Percentiles rank a stretch among this genome's conserved stretches.
These are phyloP conservation scores for Boletus rubropictus DNA, from an alignment of 768 basidiomycete species.

Conservation along the genomic window DNA sequence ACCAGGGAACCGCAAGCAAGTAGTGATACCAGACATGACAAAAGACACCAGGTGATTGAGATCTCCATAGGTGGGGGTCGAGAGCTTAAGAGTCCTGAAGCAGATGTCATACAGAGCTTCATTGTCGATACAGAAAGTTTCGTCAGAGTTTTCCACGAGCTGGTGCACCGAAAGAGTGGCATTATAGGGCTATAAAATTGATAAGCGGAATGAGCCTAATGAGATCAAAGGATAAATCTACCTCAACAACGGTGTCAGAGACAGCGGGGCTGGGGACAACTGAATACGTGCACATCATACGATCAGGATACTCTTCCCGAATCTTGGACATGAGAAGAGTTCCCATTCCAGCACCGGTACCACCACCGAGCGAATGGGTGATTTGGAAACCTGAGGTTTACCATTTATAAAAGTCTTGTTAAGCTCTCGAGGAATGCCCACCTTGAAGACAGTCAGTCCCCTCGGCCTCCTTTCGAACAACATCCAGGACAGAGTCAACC, in stretches of 20 bases:
- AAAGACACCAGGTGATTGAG: slow-evolving; percentile 97
- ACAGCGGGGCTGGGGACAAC: slow-evolving; percentile 97
- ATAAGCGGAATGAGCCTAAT: slow-evolving; percentile 1
- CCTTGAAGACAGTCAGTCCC: slow-evolving; percentile 96
- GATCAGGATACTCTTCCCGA: slow-evolving; percentile 96
- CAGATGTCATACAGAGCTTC: slow-evolving; percentile 99
- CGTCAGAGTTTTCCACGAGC: slow-evolving; percentile 98
- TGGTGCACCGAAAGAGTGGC: slow-evolving; percentile 98
- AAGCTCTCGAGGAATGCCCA: slow-evolving; percentile 31
- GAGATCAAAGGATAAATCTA: slow-evolving; percentile 23
- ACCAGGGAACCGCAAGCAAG: slow-evolving; percentile 99
- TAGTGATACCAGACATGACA: slow-evolving; percentile 98
- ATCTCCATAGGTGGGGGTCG: slow-evolving; percentile 93
- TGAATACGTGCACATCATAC: slow-evolving; percentile 99
- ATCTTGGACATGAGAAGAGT: slow-evolving; percentile 99
- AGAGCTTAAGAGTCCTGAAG: slow-evolving; percentile 95
- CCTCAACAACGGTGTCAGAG: slow-evolving; percentile 97
- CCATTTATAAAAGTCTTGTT: slow-evolving; percentile 3
- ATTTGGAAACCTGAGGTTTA: slow-evolving; percentile 82
- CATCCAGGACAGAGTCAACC: slow-evolving; percentile 95
- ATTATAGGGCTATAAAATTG: slow-evolving; percentile 78
- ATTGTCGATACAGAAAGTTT: slow-evolving; percentile 99
- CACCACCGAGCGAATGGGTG: slow-evolving; percentile 97
- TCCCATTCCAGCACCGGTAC: slow-evolving; percentile 99
- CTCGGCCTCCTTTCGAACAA: slow-evolving; percentile 98